Conservation (phyloP, 768 basidiomycete species). For the Xanthoconium stramineum region DNA sequence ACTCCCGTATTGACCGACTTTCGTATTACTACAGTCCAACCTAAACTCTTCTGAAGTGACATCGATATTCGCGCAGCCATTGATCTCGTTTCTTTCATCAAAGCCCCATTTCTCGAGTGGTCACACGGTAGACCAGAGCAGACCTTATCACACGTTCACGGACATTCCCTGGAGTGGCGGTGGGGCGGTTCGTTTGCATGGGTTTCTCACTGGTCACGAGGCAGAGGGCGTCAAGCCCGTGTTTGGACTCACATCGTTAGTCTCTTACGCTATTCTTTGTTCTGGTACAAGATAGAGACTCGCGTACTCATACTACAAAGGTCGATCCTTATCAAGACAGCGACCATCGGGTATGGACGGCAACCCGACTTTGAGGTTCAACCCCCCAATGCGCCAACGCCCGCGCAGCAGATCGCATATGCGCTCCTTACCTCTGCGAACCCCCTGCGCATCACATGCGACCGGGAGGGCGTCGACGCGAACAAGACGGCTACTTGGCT, state of each 20-base stretch:
- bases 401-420: slow-evolving; percentile 40
- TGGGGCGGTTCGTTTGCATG: slow-evolving; percentile 52
- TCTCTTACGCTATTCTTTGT: slow-evolving; percentile 8
- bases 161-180: slow-evolving; percentile 51
- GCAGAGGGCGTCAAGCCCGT: slow-evolving; percentile 85
- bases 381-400: slow-evolving; percentile 42
- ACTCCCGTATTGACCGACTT: background rate
- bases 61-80: slow-evolving; percentile 82
- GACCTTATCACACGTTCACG: slow-evolving; percentile 58
- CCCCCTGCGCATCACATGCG: slow-evolving; percentile 24
- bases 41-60: slow-evolving; percentile 78
- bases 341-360: slow-evolving; percentile 46
- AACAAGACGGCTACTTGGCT: slow-evolving; percentile 12
- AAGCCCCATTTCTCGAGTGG: slow-evolving; percentile 57
- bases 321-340: slow-evolving; percentile 49
- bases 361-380: slow-evolving; percentile 43
- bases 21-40: slow-evolving; percentile 52
- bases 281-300: background rate
- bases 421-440: slow-evolving; percentile 35
- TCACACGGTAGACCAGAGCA: slow-evolving; percentile 45
- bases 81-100: slow-evolving; percentile 65
- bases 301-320: slow-evolving; percentile 25
- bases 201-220: slow-evolving; percentile 85
- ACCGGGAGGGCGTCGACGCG: slow-evolving; percentile 26
- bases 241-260: slow-evolving; percentile 83